Evolutionary conservation across 352 stramenopile species (phyloP).

Genomic region (Globisporangium carolinianum): DNA sequence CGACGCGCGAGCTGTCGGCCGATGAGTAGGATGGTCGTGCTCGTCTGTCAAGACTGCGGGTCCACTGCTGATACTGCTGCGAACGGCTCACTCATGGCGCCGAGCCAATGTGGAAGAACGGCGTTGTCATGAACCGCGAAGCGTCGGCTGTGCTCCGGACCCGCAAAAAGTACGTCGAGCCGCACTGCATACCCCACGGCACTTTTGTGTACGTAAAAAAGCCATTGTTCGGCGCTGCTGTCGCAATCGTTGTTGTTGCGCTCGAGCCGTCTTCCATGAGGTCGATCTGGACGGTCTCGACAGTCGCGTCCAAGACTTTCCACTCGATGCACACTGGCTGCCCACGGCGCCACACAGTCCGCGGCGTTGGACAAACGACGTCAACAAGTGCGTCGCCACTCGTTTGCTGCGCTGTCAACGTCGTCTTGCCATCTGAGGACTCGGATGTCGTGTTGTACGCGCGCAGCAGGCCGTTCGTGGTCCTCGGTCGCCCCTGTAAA

Average conservation of each 20-base stretch:
- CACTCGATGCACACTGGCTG: conserved; percentile 69
- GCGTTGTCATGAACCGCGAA: conserved; percentile 49
- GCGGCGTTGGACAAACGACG: conserved; percentile 26
- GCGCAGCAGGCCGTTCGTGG: conserved; percentile 38
- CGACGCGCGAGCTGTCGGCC: not conserved
- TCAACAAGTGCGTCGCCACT: conserved; percentile 34
- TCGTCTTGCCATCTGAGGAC: conserved; percentile 9
- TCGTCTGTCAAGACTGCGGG: not conserved
- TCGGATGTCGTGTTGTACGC: conserved; percentile 37
- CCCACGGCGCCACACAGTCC: conserved; percentile 68
- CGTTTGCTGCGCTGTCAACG: conserved; percentile 22
- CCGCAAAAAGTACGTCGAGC: conserved; percentile 72
- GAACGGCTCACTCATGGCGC: conserved; percentile 12
- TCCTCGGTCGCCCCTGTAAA: conserved; percentile 2
- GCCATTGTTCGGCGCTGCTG: conserved; percentile 55
- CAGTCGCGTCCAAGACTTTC: conserved; percentile 45
- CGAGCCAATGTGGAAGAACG: conserved; percentile 66
- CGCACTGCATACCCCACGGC: conserved; percentile 78
- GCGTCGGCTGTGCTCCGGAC: conserved; percentile 35
- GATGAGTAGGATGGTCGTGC: too few species aligned
- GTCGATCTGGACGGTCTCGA: conserved; percentile 55
- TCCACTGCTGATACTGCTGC: not conserved
- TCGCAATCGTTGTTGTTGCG: conserved; percentile 60
- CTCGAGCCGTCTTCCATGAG: conserved; percentile 55
- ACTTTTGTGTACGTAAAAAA: conserved; percentile 68